Evolutionary conservation across 2,329 filamentous ascomycete genomes (phyloP).

Genomic region (Ophiosphaerella herpotricha): DNA sequence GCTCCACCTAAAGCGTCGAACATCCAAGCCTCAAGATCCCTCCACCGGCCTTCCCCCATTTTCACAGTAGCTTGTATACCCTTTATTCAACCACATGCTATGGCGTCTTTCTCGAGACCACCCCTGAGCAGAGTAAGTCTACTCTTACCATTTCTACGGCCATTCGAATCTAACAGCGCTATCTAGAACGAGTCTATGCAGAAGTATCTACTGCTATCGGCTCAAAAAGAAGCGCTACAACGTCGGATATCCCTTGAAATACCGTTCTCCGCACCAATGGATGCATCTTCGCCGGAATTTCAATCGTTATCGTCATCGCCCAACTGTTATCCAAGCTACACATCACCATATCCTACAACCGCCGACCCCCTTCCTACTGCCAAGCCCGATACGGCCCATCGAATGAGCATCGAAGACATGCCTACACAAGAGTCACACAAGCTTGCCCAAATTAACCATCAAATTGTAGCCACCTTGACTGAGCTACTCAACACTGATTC

Average conservation of each 20-base stretch:
- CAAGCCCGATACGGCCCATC: constrained; percentile 14
- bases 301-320: constrained; percentile 43
- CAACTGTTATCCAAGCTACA: constrained; percentile 25
- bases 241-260: constrained; percentile 46
- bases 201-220: constrained; percentile 47
- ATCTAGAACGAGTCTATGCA: constrained; percentile 40
- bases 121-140: constrained; percentile 27
- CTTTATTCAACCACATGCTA: constrained; percentile 9
- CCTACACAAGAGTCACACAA: constrained; percentile 50
- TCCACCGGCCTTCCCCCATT: neutral
- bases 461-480: constrained; percentile 60
- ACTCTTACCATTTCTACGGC: neutral
- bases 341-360: constrained; percentile 26
- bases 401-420: constrained; percentile 36
- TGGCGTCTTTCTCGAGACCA: constrained; percentile 26
- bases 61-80: neutral
- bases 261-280: constrained; percentile 38
- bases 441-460: constrained; percentile 56
- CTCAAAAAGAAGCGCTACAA: constrained; percentile 48
- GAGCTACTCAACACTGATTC: constrained; percentile 59
- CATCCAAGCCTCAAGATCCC: constrained; percentile 3
- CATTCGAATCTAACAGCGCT: constrained; percentile 14
- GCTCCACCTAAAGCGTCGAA: constrained; percentile 9
- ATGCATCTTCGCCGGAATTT: constrained; percentile 42
- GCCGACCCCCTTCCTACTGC: constrained; percentile 32